Base-by-base conservation (phyloP, 2,329 filamentous ascomycete species). In the Colletotrichum higginsianum region DNA sequence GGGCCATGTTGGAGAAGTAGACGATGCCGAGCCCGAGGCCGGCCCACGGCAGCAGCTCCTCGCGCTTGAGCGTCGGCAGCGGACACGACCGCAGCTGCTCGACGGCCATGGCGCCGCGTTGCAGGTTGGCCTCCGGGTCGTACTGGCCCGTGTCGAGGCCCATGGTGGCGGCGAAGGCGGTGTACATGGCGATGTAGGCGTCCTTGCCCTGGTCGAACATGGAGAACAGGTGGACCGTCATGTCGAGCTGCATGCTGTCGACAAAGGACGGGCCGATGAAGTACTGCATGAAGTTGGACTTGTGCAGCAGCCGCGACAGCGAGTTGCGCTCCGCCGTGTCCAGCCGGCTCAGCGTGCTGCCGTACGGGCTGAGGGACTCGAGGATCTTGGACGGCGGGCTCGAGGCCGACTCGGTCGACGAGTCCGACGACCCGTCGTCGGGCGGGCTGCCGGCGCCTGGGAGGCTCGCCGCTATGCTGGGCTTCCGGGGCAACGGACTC, bases 161-260 rank as follows among this genome's bases (percentile, higher is more conserved):
- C 64, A 68, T 71, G 0, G 44, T 53, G 2, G 68, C 52, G n/a
- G 68, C 68, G 13, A 71, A 71, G 23, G 68, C 68, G 38, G 46
- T 71, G 40, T 71, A 71, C 68, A 71, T 71, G 38, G 68, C 68
- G 23, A 71, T 68, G 46, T 71, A 71, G 46, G 68, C 68, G 58
- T 71, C 65, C 57, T 71, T 71, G 52, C 68, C 64, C 52, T 71
- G 68, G 46, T 71, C 68, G 40, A 71, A 71, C 68, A 71, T 62
- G 50, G 64, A 63, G 58, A 71, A 71, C 8, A 71, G 30, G 38
- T 71, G 68, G 23, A 71, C 65, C 4, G 65, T 71, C 68, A 71
- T 71, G 52, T 71, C 68, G 46, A 68, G 52, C 38, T 71, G 68
- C 68, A 71, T 71, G 46, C 46, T 68, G 64, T 71, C 68, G 56